These are phyloP conservation scores for Conticribra guillardii DNA, from an alignment of 108 stramenopile species.

Conservation along the genomic window DNA sequence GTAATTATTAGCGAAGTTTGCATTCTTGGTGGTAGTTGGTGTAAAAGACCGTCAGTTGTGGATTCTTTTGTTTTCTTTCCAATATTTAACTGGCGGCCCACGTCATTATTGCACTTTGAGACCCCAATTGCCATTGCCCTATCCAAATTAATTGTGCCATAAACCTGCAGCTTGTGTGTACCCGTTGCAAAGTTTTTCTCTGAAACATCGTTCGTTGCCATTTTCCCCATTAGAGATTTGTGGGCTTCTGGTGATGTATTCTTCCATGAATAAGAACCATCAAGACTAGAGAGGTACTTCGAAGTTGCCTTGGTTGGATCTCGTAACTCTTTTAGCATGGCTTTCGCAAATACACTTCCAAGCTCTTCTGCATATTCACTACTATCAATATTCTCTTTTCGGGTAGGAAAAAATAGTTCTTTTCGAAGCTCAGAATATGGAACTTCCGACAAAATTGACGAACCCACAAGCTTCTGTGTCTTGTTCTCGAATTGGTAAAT, in stretches of 20 bases:
- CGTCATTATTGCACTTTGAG: constrained; percentile 3
- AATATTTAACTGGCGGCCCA: too few relatives aligned
- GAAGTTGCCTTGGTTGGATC: neutral
- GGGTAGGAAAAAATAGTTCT: neutral
- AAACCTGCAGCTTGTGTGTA: neutral
- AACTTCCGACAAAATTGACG: neutral
- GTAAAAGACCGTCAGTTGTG: too few relatives aligned
- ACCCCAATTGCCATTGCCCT: constrained; percentile 1
- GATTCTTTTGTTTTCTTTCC: too few relatives aligned
- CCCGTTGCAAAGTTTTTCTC: neutral
- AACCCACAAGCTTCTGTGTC: neutral
- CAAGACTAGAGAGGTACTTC: neutral
- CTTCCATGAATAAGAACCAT: neutral
- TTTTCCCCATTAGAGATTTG: neutral
- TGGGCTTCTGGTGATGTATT: neutral
- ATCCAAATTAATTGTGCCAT: constrained; percentile 7
- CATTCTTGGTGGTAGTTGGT: too few relatives aligned
- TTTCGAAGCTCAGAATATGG: neutral
- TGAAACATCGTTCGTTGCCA: constrained; percentile 1
- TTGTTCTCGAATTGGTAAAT: neutral
- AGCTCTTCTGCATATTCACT: neutral
- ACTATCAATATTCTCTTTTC: neutral
- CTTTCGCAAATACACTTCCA: too few relatives aligned
- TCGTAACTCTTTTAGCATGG: neutral
- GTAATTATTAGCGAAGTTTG: too few relatives aligned